These are phyloP conservation scores for Candida wancherniae DNA, from an alignment of 805 yeast species.

Conservation along the genomic window DNA sequence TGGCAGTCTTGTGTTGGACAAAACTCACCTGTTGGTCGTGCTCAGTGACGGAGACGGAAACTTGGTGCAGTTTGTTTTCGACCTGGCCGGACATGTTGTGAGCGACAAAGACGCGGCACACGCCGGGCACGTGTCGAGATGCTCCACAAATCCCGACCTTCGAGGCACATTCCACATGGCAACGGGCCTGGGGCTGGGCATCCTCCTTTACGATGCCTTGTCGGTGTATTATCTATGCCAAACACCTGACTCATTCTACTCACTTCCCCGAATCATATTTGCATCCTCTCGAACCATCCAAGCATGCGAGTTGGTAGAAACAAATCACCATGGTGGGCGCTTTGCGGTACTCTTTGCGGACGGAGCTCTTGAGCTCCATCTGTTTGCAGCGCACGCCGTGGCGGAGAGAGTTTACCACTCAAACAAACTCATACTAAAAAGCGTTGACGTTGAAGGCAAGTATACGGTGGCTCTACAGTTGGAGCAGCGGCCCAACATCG, in stretches of 20 bases:
- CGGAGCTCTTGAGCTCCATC: constrained; percentile 3
- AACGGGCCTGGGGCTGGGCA: background rate
- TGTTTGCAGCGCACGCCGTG: background rate
- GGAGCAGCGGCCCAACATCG: constrained; percentile 1
- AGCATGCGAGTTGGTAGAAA: constrained; percentile 1
- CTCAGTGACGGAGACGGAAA: constrained; percentile 5
- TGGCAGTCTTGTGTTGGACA: background rate
- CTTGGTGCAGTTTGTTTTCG: no score
- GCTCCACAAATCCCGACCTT: no score
- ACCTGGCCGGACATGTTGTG: no score
- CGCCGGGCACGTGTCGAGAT: no score
- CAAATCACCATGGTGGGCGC: background rate
- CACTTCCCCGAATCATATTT: background rate
- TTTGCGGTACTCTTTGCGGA: constrained; percentile 6
- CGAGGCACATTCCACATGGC: constrained; percentile 3
- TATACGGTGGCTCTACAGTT: constrained; percentile 6
- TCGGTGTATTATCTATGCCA: constrained; percentile 1
- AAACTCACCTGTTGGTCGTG: constrained; percentile 1
- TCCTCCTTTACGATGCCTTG: constrained; percentile 1
- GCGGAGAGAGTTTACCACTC: constrained; percentile 2
- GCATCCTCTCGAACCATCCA: constrained; percentile 2
- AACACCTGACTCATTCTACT: background rate
- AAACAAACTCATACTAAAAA: constrained; percentile 5
- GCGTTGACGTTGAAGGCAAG: constrained; percentile 1
- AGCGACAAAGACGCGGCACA: no score